phyloP scores from a whole-genome alignment of 352 stramenopile species.

The Phytophthora hibernalis region DNA sequence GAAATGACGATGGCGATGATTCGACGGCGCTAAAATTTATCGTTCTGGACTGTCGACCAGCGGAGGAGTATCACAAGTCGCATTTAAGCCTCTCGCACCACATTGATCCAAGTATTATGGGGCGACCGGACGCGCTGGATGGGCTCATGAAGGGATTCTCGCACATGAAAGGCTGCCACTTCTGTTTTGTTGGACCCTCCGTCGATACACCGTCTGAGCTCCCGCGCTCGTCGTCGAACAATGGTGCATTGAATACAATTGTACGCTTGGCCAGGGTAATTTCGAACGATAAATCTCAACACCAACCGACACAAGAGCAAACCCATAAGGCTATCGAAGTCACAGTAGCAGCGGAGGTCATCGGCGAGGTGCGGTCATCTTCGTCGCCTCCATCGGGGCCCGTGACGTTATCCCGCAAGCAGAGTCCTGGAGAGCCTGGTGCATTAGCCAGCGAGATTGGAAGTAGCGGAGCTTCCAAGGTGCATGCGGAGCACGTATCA shows the following conservation, averaged over 20 bases:
- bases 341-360: constrained; percentile 12
- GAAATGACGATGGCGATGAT: constrained; percentile 33
- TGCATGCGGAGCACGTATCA: constrained; percentile 65
- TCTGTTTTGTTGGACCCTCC: constrained; percentile 86
- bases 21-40: constrained; percentile 60
- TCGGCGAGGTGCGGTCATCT: constrained; percentile 8
- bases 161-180: constrained; percentile 90
- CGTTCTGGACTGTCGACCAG: constrained; percentile 81
- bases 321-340: constrained; percentile 29
- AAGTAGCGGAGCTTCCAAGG: constrained; percentile 38
- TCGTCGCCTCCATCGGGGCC: constrained; percentile 9
- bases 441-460: constrained; percentile 43
- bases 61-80: constrained; percentile 79
- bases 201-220: constrained; percentile 33
- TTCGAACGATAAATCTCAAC: constrained; percentile 60
- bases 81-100: constrained; percentile 89
- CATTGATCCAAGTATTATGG: constrained; percentile 82
- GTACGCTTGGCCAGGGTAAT: constrained; percentile 61
- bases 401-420: constrained; percentile 27
- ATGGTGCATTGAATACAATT: constrained; percentile 59
- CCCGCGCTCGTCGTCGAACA: constrained; percentile 37
- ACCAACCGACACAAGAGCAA: constrained; percentile 11
- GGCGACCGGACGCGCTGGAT: constrained; percentile 72
- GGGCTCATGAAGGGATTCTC: constrained; percentile 83
- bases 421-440: constrained; percentile 37